Conservation (phyloP, 192 early-diverging fungal species). For the Mortierella antarctica region DNA sequence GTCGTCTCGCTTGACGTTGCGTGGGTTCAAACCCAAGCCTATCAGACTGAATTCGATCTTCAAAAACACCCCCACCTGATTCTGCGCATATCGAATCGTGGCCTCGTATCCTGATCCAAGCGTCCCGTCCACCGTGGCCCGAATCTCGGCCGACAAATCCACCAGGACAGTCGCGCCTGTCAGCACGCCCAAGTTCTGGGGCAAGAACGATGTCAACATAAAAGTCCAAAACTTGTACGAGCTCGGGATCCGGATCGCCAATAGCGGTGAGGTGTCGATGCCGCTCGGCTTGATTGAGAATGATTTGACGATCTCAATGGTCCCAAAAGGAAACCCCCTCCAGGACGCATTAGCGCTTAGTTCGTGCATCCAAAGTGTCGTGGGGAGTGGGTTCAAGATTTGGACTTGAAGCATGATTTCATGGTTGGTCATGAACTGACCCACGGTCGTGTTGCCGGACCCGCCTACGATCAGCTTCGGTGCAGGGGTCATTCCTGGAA, state of each 20-base stretch:
- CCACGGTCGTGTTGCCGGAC: constrained; percentile 29
- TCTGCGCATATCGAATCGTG: constrained; percentile 17
- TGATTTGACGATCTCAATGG: constrained; percentile 13
- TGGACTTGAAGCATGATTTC: constrained; percentile 34
- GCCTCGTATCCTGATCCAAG: constrained; percentile 20
- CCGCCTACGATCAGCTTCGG: constrained; percentile 23
- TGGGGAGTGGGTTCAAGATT: constrained; percentile 37
- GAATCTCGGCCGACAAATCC: constrained; percentile 22
- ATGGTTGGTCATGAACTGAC: constrained; percentile 23
- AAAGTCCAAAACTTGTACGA: constrained; percentile 42
- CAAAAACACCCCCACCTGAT: constrained; percentile 22
- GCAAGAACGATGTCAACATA: constrained; percentile 30
- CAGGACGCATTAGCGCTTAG: constrained; percentile 15
- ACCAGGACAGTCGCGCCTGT: constrained; percentile 23
- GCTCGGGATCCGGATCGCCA: constrained; percentile 30
- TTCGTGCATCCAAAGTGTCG: constrained; percentile 27
- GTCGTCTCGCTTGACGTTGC: background rate
- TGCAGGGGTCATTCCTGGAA: constrained; percentile 36
- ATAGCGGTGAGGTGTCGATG: constrained; percentile 13
- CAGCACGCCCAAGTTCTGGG: constrained; percentile 25
- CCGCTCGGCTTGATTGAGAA: constrained; percentile 27
- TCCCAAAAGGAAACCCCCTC: constrained; percentile 20
- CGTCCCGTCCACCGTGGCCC: constrained; percentile 19
- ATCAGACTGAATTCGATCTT: constrained; percentile 36
- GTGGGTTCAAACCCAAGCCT: constrained; percentile 10